A percentile compares a stretch with the other conserved stretches of the same genome.
Conservation (phyloP, 129 eudicot genomes). For the Deinandra increscens region DNA sequence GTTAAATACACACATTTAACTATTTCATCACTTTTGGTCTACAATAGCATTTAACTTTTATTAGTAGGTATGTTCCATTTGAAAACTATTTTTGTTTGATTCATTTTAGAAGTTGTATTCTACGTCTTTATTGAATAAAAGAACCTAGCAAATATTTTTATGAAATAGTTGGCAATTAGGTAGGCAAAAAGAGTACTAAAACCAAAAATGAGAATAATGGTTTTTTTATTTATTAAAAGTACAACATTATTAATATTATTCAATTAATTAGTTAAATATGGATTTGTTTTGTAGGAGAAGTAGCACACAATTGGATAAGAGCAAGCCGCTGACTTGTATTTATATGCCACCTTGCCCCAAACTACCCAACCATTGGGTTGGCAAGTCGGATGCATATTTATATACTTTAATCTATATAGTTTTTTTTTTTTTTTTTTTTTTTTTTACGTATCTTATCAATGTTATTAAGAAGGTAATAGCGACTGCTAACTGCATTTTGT, state of each 20-base stretch:
- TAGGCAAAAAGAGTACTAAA: slow-evolving; percentile 31
- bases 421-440: too few relatives aligned
- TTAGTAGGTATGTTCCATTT: background rate
- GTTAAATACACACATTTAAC: background rate
- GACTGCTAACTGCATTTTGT: too few relatives aligned
- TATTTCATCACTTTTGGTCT: background rate
- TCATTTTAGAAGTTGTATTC: background rate
- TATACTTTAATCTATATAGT: background rate
- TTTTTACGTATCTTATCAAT: too few relatives aligned
- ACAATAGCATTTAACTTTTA: background rate
- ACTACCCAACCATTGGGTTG: slow-evolving; percentile 16
- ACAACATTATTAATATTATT: background rate
- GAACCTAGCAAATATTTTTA: background rate
- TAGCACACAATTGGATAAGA: slow-evolving; percentile 23
- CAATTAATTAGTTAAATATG: background rate
- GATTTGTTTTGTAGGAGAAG: slow-evolving; percentile 16
- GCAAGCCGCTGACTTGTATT: slow-evolving; percentile 8
- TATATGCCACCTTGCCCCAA: slow-evolving; percentile 13
- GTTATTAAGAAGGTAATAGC: too few relatives aligned
- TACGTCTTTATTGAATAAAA: background rate
- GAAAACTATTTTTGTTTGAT: background rate
- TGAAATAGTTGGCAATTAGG: slow-evolving; percentile 21
- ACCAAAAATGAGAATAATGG: slow-evolving; percentile 21
- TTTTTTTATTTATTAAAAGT: background rate
- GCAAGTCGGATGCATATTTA: slow-evolving; percentile 3